phyloP scores from a whole-genome alignment of 257 asterid genomes.

The Solanum dulcamara region DNA sequence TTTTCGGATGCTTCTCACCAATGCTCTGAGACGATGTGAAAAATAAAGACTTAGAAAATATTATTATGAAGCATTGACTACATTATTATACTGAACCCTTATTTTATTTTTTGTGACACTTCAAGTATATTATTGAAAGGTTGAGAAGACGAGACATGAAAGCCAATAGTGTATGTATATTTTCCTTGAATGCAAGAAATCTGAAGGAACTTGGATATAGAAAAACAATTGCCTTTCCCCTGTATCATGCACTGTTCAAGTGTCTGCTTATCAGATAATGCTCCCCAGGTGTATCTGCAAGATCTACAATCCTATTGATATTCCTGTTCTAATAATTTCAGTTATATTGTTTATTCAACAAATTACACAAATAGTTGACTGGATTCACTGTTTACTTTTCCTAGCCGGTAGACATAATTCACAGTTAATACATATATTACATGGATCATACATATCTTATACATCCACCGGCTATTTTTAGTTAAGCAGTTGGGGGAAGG shows the following conservation, averaged over 20 bases:
- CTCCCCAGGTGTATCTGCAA: not conserved
- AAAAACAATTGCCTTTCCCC: not conserved
- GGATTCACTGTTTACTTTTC: not conserved
- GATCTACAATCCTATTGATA: not conserved
- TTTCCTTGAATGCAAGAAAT: not conserved
- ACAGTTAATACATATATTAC: not conserved
- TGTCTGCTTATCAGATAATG: not conserved
- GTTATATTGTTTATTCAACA: not conserved
- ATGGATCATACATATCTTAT: not conserved
- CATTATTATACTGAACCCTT: too few relatives aligned
- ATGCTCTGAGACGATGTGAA: too few relatives aligned
- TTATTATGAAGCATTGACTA: too few relatives aligned
- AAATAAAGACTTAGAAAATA: too few relatives aligned
- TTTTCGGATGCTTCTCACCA: too few relatives aligned
- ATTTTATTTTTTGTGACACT: not conserved
- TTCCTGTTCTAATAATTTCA: not conserved
- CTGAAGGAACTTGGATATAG: not conserved
- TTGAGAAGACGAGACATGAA: not conserved
- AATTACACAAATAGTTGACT: not conserved
- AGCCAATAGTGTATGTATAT: not conserved
- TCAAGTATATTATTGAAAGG: not conserved
- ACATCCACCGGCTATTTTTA: not conserved
- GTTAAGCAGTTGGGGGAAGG: not conserved
- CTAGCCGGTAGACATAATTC: not conserved
- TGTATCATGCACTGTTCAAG: not conserved